Base-by-base conservation (phyloP, 2,329 filamentous ascomycete species). In the Nemania sp. region DNA sequence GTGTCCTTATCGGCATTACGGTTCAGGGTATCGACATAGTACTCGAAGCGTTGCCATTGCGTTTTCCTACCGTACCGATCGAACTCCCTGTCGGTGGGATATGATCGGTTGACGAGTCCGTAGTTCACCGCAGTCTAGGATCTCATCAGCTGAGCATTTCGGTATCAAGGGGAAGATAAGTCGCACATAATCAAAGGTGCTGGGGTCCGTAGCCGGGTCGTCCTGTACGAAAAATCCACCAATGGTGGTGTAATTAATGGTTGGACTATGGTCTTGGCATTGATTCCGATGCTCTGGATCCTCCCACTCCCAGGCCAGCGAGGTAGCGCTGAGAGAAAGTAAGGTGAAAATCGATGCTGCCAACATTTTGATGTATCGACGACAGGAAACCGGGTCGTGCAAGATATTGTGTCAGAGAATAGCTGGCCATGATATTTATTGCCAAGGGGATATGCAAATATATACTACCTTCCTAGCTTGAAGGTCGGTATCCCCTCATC, bases 181-280 rank as follows among this genome's bases (percentile, higher is more conserved):
- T 64, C 77, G 64, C 68, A 88, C 85, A 64, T 88, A 88, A 69
- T 88, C 83, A 68, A 88, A 89, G 2, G 70, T 78, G 2, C 66
- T 72, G 1, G 83, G 70, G 51, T 81, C 71, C 0, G 85, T 88
- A 3, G 72, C 64, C 0, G 74, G 64, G 19, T 86, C 78, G 64
- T 88, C 85, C 63, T 89, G 86, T 19, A 83, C 71, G 62, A 89
- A 89, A 68, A 84, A 82, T 0, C 83, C 85, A 0, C 75, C 72
- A 0, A 88, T 75, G 0, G 84, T 80, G 0, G 78, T 80, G 66
- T 86, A 88, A 53, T 80, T 79, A 65, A 86, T 77, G 50, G 80
- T 75, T 33, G 61, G 59, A 36, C 57, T 52, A 23, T 49, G 40
- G 41, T 57, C 50, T n/a, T 60, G 51, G n/a, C 52, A 4, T 31